These are phyloP conservation scores for Gamarada debralockiae DNA, from an alignment of 495 filamentous ascomycete species.

Conservation along the genomic window DNA sequence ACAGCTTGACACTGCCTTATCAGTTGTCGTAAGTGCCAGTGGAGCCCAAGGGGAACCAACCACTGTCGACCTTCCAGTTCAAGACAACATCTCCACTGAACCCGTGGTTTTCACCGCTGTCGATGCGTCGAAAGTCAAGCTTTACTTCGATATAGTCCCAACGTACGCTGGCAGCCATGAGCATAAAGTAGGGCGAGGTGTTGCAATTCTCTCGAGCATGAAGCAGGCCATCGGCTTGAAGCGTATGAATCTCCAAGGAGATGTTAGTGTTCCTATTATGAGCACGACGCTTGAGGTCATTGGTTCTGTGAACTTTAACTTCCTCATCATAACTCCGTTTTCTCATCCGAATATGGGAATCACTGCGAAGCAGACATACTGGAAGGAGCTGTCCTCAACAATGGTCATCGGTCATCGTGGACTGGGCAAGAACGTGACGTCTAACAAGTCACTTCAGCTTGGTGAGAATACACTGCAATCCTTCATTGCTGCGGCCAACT, in stretches of 20 bases:
- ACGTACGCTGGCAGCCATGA: slow-evolving; percentile 92
- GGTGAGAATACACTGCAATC: slow-evolving; percentile 95
- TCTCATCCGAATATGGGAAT: slow-evolving; percentile 89
- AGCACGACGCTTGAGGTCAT: slow-evolving; percentile 82
- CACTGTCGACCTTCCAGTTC: slow-evolving; percentile 86
- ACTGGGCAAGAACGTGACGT: slow-evolving; percentile 83
- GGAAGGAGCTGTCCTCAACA: slow-evolving; percentile 76
- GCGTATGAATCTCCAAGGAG: slow-evolving; percentile 86
- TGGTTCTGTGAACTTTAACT: slow-evolving; percentile 93
- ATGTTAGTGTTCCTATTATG: slow-evolving; percentile 87
- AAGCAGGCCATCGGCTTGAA: slow-evolving; percentile 71
- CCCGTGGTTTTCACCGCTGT: slow-evolving; percentile 82
- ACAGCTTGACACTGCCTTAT: slow-evolving; percentile 89
- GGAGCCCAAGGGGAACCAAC: slow-evolving; percentile 83
- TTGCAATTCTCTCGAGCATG: slow-evolving; percentile 82
- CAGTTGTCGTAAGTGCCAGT: slow-evolving; percentile 84
- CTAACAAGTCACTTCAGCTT: slow-evolving; percentile 81
- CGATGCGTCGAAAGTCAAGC: slow-evolving; percentile 76
- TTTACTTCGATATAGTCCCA: slow-evolving; percentile 95
- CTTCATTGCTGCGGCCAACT: slow-evolving; percentile 91
- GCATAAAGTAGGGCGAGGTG: slow-evolving; percentile 83
- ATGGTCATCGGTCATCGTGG: slow-evolving; percentile 96
- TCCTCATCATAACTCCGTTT: slow-evolving; percentile 92
- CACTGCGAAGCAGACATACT: slow-evolving; percentile 87
- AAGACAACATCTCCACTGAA: slow-evolving; percentile 89